Percentiles rank a stretch among this genome's conserved stretches.
phyloP scores from a whole-genome alignment of 768 basidiomycete species.

The Phaeotremella skinneri region DNA sequence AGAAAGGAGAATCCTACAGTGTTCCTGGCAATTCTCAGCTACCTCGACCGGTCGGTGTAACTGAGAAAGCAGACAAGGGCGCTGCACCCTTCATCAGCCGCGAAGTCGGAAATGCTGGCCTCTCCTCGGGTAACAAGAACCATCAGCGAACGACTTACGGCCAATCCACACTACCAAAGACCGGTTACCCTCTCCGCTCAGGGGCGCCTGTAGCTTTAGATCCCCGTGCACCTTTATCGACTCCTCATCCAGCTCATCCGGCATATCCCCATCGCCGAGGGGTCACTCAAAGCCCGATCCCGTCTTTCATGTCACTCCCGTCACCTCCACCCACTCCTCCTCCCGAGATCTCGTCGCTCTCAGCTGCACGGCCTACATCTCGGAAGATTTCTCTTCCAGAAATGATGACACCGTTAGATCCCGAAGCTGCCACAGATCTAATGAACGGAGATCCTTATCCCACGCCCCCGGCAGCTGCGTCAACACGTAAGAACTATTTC shows the following conservation, averaged over 20 bases:
- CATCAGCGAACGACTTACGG: too few relatives aligned
- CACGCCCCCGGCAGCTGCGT: background rate
- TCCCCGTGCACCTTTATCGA: background rate
- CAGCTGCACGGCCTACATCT: background rate
- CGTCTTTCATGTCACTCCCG: constrained; percentile 4
- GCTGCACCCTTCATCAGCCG: too few relatives aligned
- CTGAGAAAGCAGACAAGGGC: too few relatives aligned
- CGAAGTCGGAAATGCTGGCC: too few relatives aligned
- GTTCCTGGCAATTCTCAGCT: too few relatives aligned
- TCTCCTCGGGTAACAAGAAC: too few relatives aligned
- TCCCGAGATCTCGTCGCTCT: constrained; percentile 3
- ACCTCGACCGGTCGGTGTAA: too few relatives aligned
- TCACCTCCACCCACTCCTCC: constrained; percentile 18
- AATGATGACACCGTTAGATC: background rate
- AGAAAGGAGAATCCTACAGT: too few relatives aligned
- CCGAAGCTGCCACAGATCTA: background rate
- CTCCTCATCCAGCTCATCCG: too few relatives aligned
- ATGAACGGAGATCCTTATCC: background rate
- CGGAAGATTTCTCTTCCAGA: background rate
- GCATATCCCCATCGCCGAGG: too few relatives aligned
- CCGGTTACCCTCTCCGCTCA: background rate
- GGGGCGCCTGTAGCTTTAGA: background rate
- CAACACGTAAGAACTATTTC: background rate
- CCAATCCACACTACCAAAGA: too few relatives aligned
- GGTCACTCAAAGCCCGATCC: too few relatives aligned